Conservation (phyloP, 441 rosid species). For the Brassica balearica region DNA sequence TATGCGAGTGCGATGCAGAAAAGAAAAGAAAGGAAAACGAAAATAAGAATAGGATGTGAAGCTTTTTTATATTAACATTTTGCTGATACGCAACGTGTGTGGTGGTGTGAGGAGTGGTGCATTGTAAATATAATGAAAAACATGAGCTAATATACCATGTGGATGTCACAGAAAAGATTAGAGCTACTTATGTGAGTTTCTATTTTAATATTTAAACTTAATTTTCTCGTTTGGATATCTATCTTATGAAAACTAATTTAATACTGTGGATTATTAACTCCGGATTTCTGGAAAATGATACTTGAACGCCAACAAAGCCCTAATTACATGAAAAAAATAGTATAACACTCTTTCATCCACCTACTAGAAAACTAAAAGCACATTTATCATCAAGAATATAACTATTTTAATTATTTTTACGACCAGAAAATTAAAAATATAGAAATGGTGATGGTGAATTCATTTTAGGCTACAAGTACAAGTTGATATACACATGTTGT, state of each 20-base stretch:
- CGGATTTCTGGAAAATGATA: constrained; percentile 10
- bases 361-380: not conserved
- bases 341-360: constrained; percentile 1
- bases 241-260: not conserved
- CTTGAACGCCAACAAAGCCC: not conserved
- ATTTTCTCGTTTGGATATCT: not conserved
- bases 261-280: not conserved
- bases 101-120: constrained; percentile 39
- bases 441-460: not conserved
- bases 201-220: not conserved
- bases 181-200: not conserved
- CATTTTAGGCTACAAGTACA: not conserved
- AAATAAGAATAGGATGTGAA: constrained; percentile 14
- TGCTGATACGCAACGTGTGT: constrained; percentile 30
- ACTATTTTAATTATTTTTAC: not conserved
- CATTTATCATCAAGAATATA: not conserved
- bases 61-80: constrained; percentile 20
- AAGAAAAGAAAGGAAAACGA: not conserved
- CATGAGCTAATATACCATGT: constrained; percentile 7
- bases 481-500: not conserved
- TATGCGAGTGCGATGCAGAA: constrained; percentile 10
- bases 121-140: constrained; percentile 31
- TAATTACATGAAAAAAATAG: not conserved
- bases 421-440: not conserved
- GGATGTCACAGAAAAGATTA: not conserved